Evolutionary conservation across 371 early-diverging fungal genomes (phyloP), one percentile per base, ranked within the genome.

Genomic region (Mycotypha africana): DNA sequence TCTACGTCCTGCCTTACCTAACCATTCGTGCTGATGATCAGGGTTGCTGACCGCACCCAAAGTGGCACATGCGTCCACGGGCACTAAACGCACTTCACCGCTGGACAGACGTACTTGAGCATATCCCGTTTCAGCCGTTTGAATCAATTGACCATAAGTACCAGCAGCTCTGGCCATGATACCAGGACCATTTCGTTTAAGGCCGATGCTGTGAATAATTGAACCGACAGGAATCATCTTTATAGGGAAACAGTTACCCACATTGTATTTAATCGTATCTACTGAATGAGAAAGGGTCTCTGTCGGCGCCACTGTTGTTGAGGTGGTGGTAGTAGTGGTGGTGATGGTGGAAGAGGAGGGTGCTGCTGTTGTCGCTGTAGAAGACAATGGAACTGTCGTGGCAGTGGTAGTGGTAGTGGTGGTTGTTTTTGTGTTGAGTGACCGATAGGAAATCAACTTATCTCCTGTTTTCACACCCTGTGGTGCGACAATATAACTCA

Each of bases 151-250:
- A 19, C 88, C 97, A 51, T 79, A 90, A 6, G 91, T 77, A 31
- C 98, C 98, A 10, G 98, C 97, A 3, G 95, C 72, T 26, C 97
- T 78, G 32, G 82, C 86, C 55, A 98, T 67, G 53, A 87, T 76
- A 10, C 81, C 96, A n/a, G 85, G 88, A 0, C 92, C 94, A 40
- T 76, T 76, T 9, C 86, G 78, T 37, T 79, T 79, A 52, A 95
- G 73, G 3, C 88, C 89, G 42, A 98, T 86, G 68, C 84, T 87
- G 73, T 93, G 93, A 36, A 97, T 78, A 42, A 81, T 71, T 1
- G 93, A 90, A 48, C 98, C 98, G 25, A 90, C 88, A 28, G 98
- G 97, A 45, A 96, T 89, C 74, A 89, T 88, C 55, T 79, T 79
- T 43, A 98, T 66, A 2, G 86, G 88, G 74, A 98, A 74, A 54